A percentile compares a stretch with the other conserved stretches of the same genome.
These are phyloP conservation scores for Penicillium longicatenatum DNA, from an alignment of 495 filamentous ascomycete species.

Conservation along the genomic window DNA sequence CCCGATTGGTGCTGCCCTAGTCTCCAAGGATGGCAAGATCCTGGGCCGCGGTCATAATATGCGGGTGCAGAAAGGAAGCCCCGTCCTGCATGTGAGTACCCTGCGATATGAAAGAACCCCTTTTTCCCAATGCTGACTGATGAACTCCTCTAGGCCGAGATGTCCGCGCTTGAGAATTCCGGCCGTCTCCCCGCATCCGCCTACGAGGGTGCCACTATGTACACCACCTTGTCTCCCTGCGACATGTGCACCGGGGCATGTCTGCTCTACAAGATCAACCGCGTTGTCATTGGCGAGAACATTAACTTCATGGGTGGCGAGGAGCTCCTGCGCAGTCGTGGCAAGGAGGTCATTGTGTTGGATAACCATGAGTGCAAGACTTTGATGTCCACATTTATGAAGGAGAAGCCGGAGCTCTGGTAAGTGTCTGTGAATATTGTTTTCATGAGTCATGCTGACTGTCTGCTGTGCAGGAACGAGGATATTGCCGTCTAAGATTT, in stretches of 20 bases:
- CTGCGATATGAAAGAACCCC: not conserved
- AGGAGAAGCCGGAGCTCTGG: conserved; percentile 76
- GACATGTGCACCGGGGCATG: conserved; percentile 89
- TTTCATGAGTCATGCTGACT: conserved; percentile 18
- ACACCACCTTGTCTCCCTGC: conserved; percentile 84
- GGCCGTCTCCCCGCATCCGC: conserved; percentile 71
- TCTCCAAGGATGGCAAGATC: conserved; percentile 69
- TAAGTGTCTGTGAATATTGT: conserved; percentile 36
- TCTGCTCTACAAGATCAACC: conserved; percentile 75
- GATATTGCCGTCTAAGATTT: conserved; percentile 66
- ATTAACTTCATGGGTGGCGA: conserved; percentile 78
- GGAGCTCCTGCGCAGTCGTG: conserved; percentile 66
- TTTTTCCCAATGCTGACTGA: not conserved
- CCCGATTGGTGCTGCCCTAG: conserved; percentile 78
- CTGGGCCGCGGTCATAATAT: conserved; percentile 83
- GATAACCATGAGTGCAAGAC: conserved; percentile 68
- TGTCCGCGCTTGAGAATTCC: conserved; percentile 75
- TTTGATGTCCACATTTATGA: conserved; percentile 77
- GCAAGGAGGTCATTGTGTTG: conserved; percentile 75
- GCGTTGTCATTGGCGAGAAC: conserved; percentile 86
- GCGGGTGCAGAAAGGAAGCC: conserved; percentile 73
- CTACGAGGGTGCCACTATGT: conserved; percentile 79
- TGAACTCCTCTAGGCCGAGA: conserved; percentile 63
- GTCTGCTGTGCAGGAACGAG: conserved; percentile 61
- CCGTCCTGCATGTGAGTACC: conserved; percentile 70